Percentiles rank a stretch among this genome's conserved stretches.
These are phyloP conservation scores for Geotrichum candidum DNA, from an alignment of 1,139 yeast species.

Conservation along the genomic window DNA sequence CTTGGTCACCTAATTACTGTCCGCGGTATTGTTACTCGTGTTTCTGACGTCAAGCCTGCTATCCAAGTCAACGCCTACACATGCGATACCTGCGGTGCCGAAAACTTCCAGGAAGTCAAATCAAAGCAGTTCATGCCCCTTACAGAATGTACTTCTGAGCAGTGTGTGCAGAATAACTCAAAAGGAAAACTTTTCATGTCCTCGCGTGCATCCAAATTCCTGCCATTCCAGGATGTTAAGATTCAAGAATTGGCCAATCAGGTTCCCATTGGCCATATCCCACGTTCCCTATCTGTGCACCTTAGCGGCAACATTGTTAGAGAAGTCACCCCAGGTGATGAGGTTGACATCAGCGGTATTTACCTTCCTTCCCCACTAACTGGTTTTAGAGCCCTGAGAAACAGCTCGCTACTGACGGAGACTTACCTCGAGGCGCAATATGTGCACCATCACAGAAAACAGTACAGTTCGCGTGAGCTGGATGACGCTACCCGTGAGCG, in stretches of 20 bases:
- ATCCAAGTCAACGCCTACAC: constrained; percentile 91
- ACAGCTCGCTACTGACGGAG: constrained; percentile 81
- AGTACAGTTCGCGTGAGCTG: constrained; percentile 63
- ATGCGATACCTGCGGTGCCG: constrained; percentile 96
- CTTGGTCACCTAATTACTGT: constrained; percentile 86
- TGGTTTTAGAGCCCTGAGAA: constrained; percentile 85
- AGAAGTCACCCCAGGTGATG: constrained; percentile 86
- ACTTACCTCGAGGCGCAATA: constrained; percentile 87
- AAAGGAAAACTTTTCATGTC: constrained; percentile 90
- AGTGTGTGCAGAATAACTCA: constrained; percentile 70
- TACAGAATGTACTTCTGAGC: constrained; percentile 74
- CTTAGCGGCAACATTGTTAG: constrained; percentile 88
- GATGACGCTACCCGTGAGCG: constrained; percentile 51
- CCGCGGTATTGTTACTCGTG: constrained; percentile 91
- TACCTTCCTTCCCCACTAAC: constrained; percentile 93
- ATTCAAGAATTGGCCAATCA: constrained; percentile 93
- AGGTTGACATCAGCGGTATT: constrained; percentile 87
- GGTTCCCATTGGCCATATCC: constrained; percentile 97
- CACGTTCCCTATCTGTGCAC: constrained; percentile 77
- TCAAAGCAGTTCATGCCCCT: constrained; percentile 81
- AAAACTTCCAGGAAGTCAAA: constrained; percentile 90
- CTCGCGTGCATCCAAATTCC: constrained; percentile 91
- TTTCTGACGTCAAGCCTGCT: constrained; percentile 91
- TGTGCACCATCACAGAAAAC: constrained; percentile 81
- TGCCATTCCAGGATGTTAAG: constrained; percentile 91